Conservation (phyloP, 495 filamentous ascomycete species). For the Hyaloscypha bicolor region DNA sequence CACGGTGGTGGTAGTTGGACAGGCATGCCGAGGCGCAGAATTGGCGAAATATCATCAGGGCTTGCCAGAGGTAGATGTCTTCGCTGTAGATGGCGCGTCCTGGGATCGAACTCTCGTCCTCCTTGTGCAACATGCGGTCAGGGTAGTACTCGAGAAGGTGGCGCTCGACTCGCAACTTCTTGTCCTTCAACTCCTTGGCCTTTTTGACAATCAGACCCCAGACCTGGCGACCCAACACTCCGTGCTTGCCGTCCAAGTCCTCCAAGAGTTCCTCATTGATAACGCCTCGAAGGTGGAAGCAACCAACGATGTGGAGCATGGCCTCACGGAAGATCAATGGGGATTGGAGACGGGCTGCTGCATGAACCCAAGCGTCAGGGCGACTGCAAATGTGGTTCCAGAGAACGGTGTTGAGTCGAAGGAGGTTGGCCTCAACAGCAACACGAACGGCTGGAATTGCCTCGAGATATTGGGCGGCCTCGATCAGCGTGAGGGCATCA, state of each 20-base stretch:
- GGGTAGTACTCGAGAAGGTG: conserved; percentile 33
- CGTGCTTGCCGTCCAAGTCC: neutral
- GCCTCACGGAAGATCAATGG: conserved; percentile 49
- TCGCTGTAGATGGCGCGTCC: conserved; percentile 31
- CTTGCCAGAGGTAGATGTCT: conserved; percentile 41
- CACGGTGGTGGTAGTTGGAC: conserved; percentile 27
- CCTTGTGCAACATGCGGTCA: conserved; percentile 17
- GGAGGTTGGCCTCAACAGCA: conserved; percentile 43
- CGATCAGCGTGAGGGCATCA: conserved; percentile 38
- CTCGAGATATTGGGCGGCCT: conserved; percentile 45
- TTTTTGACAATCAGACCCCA: conserved; percentile 26
- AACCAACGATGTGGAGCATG: conserved; percentile 49
- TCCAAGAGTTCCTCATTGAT: conserved; percentile 22
- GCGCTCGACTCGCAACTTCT: conserved; percentile 34
- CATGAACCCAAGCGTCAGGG: conserved; percentile 44
- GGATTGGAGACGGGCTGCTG: conserved; percentile 44
- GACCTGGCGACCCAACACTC: conserved; percentile 8
- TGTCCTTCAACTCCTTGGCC: conserved; percentile 31
- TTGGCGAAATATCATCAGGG: conserved; percentile 35
- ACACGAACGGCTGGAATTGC: conserved; percentile 39
- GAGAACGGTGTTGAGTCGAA: conserved; percentile 42
- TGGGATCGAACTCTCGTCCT: conserved; percentile 8
- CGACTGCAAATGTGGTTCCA: conserved; percentile 40
- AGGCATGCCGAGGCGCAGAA: conserved; percentile 31
- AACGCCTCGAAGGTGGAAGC: conserved; percentile 36